Conservation (phyloP, 768 basidiomycete genomes). For the Lactarius tabidus region DNA sequence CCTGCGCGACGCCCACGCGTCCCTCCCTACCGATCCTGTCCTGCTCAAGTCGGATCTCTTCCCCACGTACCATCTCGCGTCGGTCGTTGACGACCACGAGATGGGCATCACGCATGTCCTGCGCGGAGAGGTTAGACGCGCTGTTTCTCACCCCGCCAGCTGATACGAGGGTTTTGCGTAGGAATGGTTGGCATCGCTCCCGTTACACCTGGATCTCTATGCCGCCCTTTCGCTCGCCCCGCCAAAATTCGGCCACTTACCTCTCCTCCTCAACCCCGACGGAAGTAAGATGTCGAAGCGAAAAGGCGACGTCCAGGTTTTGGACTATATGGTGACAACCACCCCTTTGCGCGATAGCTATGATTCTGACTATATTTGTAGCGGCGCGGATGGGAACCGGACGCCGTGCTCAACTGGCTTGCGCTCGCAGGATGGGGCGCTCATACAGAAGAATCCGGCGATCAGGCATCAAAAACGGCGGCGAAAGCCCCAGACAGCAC, state of each 20-base stretch:
- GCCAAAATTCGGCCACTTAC: slow-evolving; percentile 88
- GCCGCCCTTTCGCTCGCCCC: slow-evolving; percentile 63
- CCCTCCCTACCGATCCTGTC: slow-evolving; percentile 84
- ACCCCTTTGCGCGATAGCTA: not conserved
- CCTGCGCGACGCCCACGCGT: slow-evolving; percentile 69
- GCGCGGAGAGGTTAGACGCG: slow-evolving; percentile 70
- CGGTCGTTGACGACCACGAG: slow-evolving; percentile 90
- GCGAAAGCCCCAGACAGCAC: slow-evolving; percentile 60
- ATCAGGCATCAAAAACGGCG: slow-evolving; percentile 24
- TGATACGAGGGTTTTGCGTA: slow-evolving; percentile 32
- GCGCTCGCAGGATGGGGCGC: slow-evolving; percentile 93
- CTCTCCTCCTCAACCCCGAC: slow-evolving; percentile 83
- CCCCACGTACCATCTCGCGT: slow-evolving; percentile 96
- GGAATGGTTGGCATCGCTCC: slow-evolving; percentile 96
- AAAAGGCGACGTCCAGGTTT: slow-evolving; percentile 81
- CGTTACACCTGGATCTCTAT: slow-evolving; percentile 88
- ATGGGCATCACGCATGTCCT: slow-evolving; percentile 97
- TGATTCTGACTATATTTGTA: slow-evolving; percentile 31
- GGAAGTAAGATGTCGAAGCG: slow-evolving; percentile 95
- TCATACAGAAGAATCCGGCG: slow-evolving; percentile 36
- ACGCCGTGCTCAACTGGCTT: slow-evolving; percentile 88
- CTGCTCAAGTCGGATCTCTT: slow-evolving; percentile 88
- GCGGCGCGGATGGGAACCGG: slow-evolving; percentile 87
- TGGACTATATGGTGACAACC: slow-evolving; percentile 71
- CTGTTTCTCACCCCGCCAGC: slow-evolving; percentile 19